Evolutionary conservation across 2,329 filamentous ascomycete genomes (phyloP).

Genomic region (Nigrospora oryzae): DNA sequence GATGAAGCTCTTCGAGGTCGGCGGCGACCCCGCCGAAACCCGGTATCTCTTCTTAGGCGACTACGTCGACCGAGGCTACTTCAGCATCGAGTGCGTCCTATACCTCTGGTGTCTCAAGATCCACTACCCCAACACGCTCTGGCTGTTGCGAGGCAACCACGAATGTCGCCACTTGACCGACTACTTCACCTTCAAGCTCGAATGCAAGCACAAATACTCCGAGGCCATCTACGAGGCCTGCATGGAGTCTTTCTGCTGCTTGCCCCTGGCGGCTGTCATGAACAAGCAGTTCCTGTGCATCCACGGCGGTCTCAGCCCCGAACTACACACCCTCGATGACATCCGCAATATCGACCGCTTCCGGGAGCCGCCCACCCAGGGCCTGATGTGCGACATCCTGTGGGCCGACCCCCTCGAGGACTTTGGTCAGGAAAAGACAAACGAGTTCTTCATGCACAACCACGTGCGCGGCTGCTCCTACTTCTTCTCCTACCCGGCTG

Average conservation of each 20-base stretch:
- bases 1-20: slow-evolving; percentile 99
- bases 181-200: slow-evolving; percentile 99
- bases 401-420: slow-evolving; percentile 98
- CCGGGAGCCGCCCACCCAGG: slow-evolving; percentile 92
- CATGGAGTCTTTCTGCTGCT: slow-evolving; percentile 93
- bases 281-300: slow-evolving; percentile 99
- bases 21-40: slow-evolving; percentile 92
- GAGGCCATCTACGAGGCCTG: slow-evolving; percentile 94
- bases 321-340: slow-evolving; percentile 92
- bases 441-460: slow-evolving; percentile 96
- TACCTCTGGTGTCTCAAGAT: slow-evolving; percentile 99
- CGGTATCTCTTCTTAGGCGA: slow-evolving; percentile 95
- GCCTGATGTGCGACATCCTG: slow-evolving; percentile 97
- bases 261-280: slow-evolving; percentile 94
- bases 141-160: slow-evolving; percentile 95
- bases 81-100: slow-evolving; percentile 97
- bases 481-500: slow-evolving; percentile 97
- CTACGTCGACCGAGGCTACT: slow-evolving; percentile 97
- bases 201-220: slow-evolving; percentile 99
- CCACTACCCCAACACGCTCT: slow-evolving; percentile 95
- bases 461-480: slow-evolving; percentile 97
- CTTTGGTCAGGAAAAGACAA: slow-evolving; percentile 97
- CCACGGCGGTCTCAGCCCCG: slow-evolving; percentile 90
- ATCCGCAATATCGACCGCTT: slow-evolving; percentile 95
- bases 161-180: slow-evolving; percentile 98